These are phyloP conservation scores for Acephala macrosclerotiorum DNA, from an alignment of 2,329 filamentous ascomycete genomes.

Conservation along the genomic window DNA sequence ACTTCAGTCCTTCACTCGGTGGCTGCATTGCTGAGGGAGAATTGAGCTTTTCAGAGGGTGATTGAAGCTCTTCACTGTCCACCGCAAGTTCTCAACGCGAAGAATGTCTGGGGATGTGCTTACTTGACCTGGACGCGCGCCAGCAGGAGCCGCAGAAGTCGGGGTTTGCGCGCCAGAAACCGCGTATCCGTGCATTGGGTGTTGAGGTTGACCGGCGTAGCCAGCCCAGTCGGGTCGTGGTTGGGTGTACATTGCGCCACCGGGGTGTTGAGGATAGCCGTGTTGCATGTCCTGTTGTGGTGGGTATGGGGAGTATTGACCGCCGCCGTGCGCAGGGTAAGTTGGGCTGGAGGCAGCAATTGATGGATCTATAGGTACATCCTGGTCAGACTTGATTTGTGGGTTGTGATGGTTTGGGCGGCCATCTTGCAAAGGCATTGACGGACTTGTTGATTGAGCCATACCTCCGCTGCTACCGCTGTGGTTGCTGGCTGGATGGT, in stretches of 20 bases:
- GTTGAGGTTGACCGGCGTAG: conserved; percentile 60
- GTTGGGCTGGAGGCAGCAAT: conserved; percentile 93
- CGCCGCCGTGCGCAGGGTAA: conserved; percentile 67
- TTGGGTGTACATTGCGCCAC: conserved; percentile 69
- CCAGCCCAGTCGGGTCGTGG: conserved; percentile 78
- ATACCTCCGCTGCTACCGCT: conserved; percentile 84
- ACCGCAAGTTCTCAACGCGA: background rate
- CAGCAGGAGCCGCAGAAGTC: conserved; percentile 59
- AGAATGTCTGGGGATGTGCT: conserved; percentile 42
- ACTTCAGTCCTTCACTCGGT: too few species aligned
- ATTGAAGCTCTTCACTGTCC: too few species aligned
- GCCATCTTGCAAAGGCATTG: conserved; percentile 85
- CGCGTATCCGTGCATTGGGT: conserved; percentile 43
- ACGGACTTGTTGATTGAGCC: conserved; percentile 99
- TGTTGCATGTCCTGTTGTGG: conserved; percentile 88
- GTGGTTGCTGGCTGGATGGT: conserved; percentile 79
- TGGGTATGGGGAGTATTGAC: conserved; percentile 87
- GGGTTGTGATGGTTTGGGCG: conserved; percentile 76
- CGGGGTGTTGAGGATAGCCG: conserved; percentile 69
- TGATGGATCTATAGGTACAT: conserved; percentile 99
- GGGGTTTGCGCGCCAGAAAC: conserved; percentile 51
- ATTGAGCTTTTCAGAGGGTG: too few species aligned
- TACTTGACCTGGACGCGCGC: conserved; percentile 67
- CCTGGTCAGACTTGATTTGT: conserved; percentile 90
- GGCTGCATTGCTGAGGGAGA: too few species aligned